Evolutionary conservation across 495 filamentous ascomycete species (phyloP), one percentile per base, ranked within the genome.

Genomic region (Aspergillus nanangensis): DNA sequence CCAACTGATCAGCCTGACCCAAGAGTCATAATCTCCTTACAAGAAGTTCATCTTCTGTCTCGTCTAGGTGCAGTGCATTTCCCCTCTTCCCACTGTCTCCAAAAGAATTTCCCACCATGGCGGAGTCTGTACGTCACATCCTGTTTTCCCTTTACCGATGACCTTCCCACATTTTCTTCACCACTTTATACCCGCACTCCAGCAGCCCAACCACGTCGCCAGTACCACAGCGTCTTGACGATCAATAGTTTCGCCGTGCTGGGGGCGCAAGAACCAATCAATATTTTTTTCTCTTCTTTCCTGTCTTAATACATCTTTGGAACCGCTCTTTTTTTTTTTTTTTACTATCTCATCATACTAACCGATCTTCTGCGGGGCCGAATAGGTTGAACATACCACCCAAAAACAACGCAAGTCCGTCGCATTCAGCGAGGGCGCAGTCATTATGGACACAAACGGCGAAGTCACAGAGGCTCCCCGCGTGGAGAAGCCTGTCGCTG

Each of bases 381-480:
- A 41, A 20, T 35, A 70, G 61, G 55, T 58, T 41, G 62, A 63
- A 51, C 57, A 48, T 11, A 31, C 34, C 9, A 32, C 41, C 18
- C 53, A 58, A 38, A 75, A 71, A 65, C 80, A 82, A 61, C 87
- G 90, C 68, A 96, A 95, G 63, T 92, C 87, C 25, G 90, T 96
- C 55, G 85, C 88, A 23, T 96, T 96, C 66, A 88, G 81, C 58
- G 87, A 91, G 67, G 87, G 84, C 50, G 74, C 84, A 40, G 80
- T 86, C 48, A 83, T 94, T 56, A 88, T 94, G 55, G 84, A 92
- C 70, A 79, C 80, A 59, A 86, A 93, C 74, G 90, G 90, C 45
- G 78, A 80, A 65, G 79, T 96, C 47, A 87, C 79, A 63, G 82
- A 90, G 52, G 65, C 71, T n/a, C 71, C 76, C 61, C 79, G 78